A percentile compares a stretch with the other conserved stretches of the same genome.
Conservation (phyloP, 148 eudicot species). For the Spergularia marina region DNA sequence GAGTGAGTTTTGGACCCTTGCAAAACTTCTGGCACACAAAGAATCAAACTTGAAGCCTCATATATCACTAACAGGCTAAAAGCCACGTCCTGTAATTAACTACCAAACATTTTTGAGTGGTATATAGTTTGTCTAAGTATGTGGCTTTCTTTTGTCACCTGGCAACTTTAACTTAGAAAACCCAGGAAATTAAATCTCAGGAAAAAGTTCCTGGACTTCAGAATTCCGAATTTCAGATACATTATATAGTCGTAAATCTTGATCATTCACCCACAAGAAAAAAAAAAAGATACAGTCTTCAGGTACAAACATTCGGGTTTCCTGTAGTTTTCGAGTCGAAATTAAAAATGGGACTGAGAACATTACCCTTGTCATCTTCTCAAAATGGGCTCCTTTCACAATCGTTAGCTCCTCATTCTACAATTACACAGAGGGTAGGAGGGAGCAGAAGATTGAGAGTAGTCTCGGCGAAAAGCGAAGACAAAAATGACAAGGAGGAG, state of each 20-base stretch:
- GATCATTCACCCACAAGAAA: too few species aligned
- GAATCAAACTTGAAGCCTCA: slow-evolving; percentile 6
- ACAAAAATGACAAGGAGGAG: slow-evolving; percentile 32
- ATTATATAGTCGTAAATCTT: too few species aligned
- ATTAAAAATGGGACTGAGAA: slow-evolving; percentile 45
- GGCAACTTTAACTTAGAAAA: background rate
- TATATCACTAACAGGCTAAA: slow-evolving; percentile 21
- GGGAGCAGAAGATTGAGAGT: slow-evolving; percentile 26
- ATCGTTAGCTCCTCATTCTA: slow-evolving; percentile 20
- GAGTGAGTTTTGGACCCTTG: background rate
- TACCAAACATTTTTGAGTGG: slow-evolving; percentile 32
- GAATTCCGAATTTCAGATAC: background rate
- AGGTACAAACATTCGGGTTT: too few species aligned
- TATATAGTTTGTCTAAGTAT: slow-evolving; percentile 6
- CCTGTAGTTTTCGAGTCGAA: background rate
- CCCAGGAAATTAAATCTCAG: slow-evolving; percentile 12
- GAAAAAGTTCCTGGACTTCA: too few species aligned
- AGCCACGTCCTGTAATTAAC: slow-evolving; percentile 31
- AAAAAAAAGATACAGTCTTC: too few species aligned
- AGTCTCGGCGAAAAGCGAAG: slow-evolving; percentile 49
- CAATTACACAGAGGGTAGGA: slow-evolving; percentile 13
- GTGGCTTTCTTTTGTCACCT: slow-evolving; percentile 13
- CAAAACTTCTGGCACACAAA: slow-evolving; percentile 4
- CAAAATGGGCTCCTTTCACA: slow-evolving; percentile 36
- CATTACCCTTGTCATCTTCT: slow-evolving; percentile 50